Evolutionary conservation across 1,284 basidiomycete species (phyloP).

Genomic region (Tylopilus sp.): DNA sequence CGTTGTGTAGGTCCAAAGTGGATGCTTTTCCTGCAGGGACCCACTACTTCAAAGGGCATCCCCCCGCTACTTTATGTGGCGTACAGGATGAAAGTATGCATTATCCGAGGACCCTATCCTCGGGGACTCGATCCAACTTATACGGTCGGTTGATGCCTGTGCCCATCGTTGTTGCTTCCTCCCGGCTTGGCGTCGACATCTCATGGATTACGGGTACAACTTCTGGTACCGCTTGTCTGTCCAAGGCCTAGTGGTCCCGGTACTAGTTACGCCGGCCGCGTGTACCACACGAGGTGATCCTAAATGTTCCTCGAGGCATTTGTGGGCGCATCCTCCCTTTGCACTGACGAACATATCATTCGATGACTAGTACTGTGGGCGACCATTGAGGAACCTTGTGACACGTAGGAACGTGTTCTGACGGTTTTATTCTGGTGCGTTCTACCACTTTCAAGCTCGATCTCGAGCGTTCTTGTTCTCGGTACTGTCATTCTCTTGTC

Average conservation of each 20-base stretch:
- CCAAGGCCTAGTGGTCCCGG: not conserved
- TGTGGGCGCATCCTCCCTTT: conserved; percentile 2
- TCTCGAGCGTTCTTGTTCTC: not conserved
- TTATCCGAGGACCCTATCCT: not conserved
- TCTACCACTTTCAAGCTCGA: not conserved
- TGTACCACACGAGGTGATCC: conserved; percentile 18
- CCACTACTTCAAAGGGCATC: too few relatives aligned
- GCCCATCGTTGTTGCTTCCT: not conserved
- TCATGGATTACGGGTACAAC: not conserved
- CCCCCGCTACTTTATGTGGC: too few relatives aligned
- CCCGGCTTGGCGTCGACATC: not conserved
- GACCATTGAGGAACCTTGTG: not conserved
- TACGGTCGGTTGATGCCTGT: not conserved
- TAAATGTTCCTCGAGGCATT: conserved; percentile 8
- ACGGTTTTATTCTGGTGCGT: not conserved
- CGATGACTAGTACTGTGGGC: conserved; percentile 11
- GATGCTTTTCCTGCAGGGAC: too few relatives aligned
- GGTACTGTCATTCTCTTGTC: conserved; percentile 4
- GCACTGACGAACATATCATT: conserved; percentile 1
- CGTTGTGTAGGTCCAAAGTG: not conserved
- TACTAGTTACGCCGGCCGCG: not conserved
- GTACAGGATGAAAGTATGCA: too few relatives aligned
- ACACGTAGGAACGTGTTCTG: conserved; percentile 4
- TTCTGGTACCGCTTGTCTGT: conserved; percentile 6
- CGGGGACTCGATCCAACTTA: not conserved